A percentile compares a stretch with the other conserved stretches of the same genome.
phyloP scores from a whole-genome alignment of 495 filamentous ascomycete species.

The Lasiosphaeriaceae sp. region DNA sequence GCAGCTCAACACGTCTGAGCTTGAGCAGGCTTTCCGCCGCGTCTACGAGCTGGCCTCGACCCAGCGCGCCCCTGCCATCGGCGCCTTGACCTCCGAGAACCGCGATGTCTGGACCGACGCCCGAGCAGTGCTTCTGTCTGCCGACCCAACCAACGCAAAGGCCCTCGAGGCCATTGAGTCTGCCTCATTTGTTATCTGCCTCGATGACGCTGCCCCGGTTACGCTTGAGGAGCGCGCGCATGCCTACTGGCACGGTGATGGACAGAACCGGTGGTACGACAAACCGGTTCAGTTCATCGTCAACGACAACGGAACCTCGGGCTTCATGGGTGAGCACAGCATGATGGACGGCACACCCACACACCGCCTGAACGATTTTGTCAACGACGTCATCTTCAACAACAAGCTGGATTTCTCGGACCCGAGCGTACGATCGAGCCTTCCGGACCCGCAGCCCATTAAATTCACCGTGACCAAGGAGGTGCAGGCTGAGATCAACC shows the following conservation, averaged over 20 bases:
- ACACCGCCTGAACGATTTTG: constrained; percentile 90
- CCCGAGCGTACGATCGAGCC: constrained; percentile 68
- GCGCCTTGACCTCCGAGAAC: constrained; percentile 85
- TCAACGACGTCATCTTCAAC: constrained; percentile 83
- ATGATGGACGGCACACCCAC: constrained; percentile 99
- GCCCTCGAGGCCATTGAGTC: constrained; percentile 82
- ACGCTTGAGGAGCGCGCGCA: constrained; percentile 94
- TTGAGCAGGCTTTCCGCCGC: constrained; percentile 80
- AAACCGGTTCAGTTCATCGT: constrained; percentile 97
- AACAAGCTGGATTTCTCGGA: constrained; percentile 85
- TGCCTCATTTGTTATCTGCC: constrained; percentile 85
- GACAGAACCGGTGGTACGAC: constrained; percentile 95
- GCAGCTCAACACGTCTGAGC: constrained; percentile 79
- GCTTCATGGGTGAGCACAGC: constrained; percentile 97
- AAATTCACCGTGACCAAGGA: constrained; percentile 72
- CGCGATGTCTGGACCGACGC: constrained; percentile 90
- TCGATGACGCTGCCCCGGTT: constrained; percentile 88
- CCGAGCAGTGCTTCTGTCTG: constrained; percentile 68
- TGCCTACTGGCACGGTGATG: constrained; percentile 98
- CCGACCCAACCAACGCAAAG: constrained; percentile 69
- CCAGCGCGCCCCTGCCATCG: constrained; percentile 67
- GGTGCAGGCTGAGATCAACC: constrained; percentile 68
- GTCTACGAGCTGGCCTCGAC: constrained; percentile 74
- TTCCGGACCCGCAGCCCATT: constrained; percentile 75
- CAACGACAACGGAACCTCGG: constrained; percentile 96